Conservation (phyloP, 2,329 filamentous ascomycete species). For the Rutstroemia sydowiana region DNA sequence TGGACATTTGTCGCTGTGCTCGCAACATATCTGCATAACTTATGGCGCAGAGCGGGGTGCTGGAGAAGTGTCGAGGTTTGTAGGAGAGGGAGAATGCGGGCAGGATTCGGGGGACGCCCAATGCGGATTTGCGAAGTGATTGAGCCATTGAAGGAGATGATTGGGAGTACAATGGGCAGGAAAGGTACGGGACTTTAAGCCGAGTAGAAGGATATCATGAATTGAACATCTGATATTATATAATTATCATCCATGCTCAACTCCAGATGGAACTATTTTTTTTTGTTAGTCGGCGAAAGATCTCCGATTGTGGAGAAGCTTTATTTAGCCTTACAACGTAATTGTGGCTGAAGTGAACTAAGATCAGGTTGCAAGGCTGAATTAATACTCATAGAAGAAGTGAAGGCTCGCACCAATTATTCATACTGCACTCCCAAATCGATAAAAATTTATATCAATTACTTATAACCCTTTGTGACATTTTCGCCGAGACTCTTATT, state of each 20-base stretch:
- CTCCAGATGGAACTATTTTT: background rate
- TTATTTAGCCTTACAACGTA: too few species aligned
- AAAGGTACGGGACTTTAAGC: too few species aligned
- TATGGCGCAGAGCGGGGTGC: slow-evolving; percentile 10
- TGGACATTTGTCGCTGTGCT: background rate
- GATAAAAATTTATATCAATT: too few species aligned
- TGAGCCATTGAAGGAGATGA: slow-evolving; percentile 18
- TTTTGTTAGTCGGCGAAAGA: too few species aligned
- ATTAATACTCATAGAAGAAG: too few species aligned
- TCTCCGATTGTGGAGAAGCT: too few species aligned
- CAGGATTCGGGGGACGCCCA: slow-evolving; percentile 8
- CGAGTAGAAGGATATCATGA: background rate
- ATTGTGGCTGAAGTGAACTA: too few species aligned
- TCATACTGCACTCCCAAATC: too few species aligned
- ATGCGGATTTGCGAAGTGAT: slow-evolving; percentile 21
- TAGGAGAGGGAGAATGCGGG: slow-evolving; percentile 7
- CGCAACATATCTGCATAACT: background rate
- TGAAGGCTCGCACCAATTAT: too few species aligned
- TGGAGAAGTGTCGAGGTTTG: slow-evolving; percentile 21
- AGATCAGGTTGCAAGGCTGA: too few species aligned
- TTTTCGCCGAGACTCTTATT: too few species aligned
- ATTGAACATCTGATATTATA: background rate
- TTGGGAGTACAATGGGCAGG: background rate
- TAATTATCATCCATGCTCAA: background rate
- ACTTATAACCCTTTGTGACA: too few species aligned